Conservation (phyloP, 78 protist species). For the Isochrysis galbana region DNA sequence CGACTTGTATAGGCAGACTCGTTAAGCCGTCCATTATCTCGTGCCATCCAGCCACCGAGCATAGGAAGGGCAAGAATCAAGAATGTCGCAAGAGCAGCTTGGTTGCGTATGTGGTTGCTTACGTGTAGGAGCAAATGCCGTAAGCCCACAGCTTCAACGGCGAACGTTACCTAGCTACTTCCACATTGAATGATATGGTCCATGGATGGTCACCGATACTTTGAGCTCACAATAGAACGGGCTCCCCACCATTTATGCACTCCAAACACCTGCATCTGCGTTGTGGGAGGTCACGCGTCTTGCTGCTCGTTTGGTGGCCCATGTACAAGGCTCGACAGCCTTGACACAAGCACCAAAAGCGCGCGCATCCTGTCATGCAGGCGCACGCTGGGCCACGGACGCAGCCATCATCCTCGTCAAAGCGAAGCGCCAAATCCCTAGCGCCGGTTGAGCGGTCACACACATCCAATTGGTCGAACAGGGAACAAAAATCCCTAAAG, state of each 20-base stretch:
- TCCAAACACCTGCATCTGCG: not conserved
- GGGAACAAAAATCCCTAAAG: not conserved
- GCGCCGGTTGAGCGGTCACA: slow-evolving; percentile 33
- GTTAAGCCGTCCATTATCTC: too few species aligned
- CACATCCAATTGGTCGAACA: not conserved
- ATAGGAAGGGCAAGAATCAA: too few species aligned
- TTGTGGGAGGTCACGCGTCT: not conserved
- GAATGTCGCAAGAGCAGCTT: too few species aligned
- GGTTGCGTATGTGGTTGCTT: too few species aligned
- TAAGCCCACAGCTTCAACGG: too few species aligned
- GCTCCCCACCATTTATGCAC: not conserved
- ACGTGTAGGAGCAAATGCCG: too few species aligned
- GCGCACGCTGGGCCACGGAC: not conserved
- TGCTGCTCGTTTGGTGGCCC: not conserved
- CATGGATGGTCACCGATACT: too few species aligned
- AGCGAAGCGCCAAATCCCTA: not conserved
- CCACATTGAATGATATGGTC: too few species aligned
- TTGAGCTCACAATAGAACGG: not conserved
- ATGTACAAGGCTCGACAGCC: not conserved
- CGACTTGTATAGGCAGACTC: too few species aligned
- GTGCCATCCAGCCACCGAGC: too few species aligned
- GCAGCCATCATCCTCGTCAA: slow-evolving; percentile 18
- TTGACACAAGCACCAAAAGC: not conserved
- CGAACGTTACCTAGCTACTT: too few species aligned
- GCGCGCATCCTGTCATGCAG: not conserved